Evolutionary conservation across 1,139 yeast genomes (phyloP).

Genomic region (Taphrina flavorubra): DNA sequence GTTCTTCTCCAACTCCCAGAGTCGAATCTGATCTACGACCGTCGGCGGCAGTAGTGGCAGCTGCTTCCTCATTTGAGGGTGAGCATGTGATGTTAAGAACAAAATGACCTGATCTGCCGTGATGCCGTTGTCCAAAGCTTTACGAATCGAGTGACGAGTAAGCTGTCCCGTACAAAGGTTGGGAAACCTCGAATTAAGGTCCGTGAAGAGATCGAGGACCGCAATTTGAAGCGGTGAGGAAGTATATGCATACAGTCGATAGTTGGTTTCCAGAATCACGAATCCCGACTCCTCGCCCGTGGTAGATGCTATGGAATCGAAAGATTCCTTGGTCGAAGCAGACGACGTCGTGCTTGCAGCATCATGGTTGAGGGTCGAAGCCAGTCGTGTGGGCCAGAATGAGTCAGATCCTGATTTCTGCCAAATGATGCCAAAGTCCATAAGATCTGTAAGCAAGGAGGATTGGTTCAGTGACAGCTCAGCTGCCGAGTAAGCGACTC

Average conservation of each 20-base stretch:
- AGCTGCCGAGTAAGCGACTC: slow-evolving; percentile 77
- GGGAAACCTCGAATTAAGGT: slow-evolving; percentile 78
- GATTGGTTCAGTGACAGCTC: slow-evolving; percentile 80
- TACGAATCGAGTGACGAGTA: slow-evolving; percentile 87
- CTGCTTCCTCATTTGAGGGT: slow-evolving; percentile 75
- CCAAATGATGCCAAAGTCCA: slow-evolving; percentile 90
- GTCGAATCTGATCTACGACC: slow-evolving; percentile 88
- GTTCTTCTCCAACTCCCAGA: slow-evolving; percentile 96
- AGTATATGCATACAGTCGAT: slow-evolving; percentile 90
- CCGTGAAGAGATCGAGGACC: slow-evolving; percentile 83
- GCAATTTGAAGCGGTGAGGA: slow-evolving; percentile 94
- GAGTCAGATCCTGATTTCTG: slow-evolving; percentile 64
- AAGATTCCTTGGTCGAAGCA: slow-evolving; percentile 68
- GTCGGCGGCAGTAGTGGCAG: slow-evolving; percentile 79
- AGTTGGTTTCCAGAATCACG: slow-evolving; percentile 88
- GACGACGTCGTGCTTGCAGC: slow-evolving; percentile 54
- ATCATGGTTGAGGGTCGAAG: slow-evolving; percentile 89
- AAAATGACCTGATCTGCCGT: slow-evolving; percentile 93
- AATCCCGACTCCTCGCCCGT: slow-evolving; percentile 60
- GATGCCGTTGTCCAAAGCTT: slow-evolving; percentile 84
- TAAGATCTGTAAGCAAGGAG: slow-evolving; percentile 83
- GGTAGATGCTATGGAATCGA: slow-evolving; percentile 50
- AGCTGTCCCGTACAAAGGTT: slow-evolving; percentile 93
- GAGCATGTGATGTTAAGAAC: slow-evolving; percentile 89
- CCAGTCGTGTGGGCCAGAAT: slow-evolving; percentile 88